phyloP scores from a whole-genome alignment of 2,329 filamentous ascomycete genomes.

The Ascochyta rabiei region DNA sequence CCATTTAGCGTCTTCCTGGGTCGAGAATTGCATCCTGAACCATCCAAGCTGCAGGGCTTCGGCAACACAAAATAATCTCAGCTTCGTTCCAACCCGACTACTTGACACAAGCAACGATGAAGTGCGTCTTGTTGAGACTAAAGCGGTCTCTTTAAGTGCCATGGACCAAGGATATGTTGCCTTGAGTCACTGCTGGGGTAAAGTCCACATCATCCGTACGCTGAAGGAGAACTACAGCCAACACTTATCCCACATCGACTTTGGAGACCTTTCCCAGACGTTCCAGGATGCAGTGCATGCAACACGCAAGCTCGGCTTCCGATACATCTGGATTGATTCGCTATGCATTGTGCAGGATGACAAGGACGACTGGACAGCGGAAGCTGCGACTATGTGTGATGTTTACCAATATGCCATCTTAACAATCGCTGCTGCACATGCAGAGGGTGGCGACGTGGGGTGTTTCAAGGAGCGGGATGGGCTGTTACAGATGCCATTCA shows the following conservation, averaged over 20 bases:
- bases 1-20: conserved; percentile 27
- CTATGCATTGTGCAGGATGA: conserved; percentile 34
- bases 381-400: conserved; percentile 33
- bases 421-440: conserved; percentile 33
- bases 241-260: too few species aligned
- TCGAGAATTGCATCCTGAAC: conserved; percentile 14
- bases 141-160: neutral
- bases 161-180: conserved; percentile 21
- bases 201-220: conserved; percentile 24
- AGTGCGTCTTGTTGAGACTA: too few species aligned
- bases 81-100: too few species aligned
- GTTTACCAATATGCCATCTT: conserved; percentile 31
- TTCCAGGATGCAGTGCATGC: neutral
- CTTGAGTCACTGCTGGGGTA: conserved; percentile 35
- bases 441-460: conserved; percentile 24
- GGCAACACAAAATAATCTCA: neutral
- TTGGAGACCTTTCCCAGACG: too few species aligned
- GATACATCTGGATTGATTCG: conserved; percentile 29
- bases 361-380: conserved; percentile 29
- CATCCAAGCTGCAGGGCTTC: conserved; percentile 19
- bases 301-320: conserved; percentile 1
- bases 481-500: conserved; percentile 24
- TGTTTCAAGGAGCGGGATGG: conserved; percentile 32
- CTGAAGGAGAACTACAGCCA: conserved; percentile 16
- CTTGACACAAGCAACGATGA: too few species aligned